phyloP scores from a whole-genome alignment of 2,329 filamentous ascomycete genomes.

The Cercospora zeae-maydis region DNA sequence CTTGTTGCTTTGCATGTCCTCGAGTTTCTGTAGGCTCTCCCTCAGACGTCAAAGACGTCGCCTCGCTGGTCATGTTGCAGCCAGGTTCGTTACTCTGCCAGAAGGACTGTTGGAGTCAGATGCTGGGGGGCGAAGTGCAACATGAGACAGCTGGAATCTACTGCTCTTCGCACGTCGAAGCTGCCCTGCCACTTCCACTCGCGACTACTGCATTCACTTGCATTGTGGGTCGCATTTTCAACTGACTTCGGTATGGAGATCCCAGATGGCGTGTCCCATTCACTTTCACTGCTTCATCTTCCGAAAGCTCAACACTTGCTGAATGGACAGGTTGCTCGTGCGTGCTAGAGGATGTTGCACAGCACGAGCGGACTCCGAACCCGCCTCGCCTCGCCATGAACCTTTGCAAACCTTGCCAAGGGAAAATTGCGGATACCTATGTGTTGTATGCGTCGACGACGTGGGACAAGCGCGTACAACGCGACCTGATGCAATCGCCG shows the following conservation, averaged over 20 bases:
- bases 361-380: not conserved
- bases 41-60: not conserved
- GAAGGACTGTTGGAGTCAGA: not conserved
- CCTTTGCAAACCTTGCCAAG: not conserved
- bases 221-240: not conserved
- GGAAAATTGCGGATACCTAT: not conserved
- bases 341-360: not conserved
- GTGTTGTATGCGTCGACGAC: not conserved
- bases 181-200: not conserved
- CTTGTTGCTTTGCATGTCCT: not conserved
- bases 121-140: no score
- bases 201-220: not conserved
- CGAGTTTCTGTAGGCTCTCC: not conserved
- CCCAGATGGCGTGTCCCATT: not conserved
- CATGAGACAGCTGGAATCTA: not conserved
- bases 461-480: slow-evolving; percentile 1
- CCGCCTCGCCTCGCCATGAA: not conserved
- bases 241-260: not conserved
- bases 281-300: not conserved
- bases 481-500: not conserved
- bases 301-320: not conserved
- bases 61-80: not conserved
- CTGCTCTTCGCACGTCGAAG: not conserved
- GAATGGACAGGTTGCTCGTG: not conserved
- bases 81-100: not conserved